These are phyloP conservation scores for Teunomyces atbi DNA, from an alignment of 805 yeast species.

Conservation along the genomic window DNA sequence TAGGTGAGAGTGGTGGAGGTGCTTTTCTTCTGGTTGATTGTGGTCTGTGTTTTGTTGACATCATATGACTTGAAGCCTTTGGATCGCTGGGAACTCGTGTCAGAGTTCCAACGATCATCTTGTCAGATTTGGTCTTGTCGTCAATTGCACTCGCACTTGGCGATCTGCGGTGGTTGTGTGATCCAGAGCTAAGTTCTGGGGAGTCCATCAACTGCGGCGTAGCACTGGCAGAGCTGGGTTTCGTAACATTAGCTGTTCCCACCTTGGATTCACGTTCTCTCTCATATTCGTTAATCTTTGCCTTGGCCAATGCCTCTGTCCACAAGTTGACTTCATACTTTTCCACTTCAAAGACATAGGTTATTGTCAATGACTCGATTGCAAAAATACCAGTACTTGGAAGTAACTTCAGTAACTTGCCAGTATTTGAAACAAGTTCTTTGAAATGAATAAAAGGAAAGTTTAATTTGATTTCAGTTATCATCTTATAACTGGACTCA, in stretches of 20 bases:
- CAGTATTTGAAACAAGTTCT: slow-evolving; percentile 49
- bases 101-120: neutral
- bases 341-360: slow-evolving; percentile 58
- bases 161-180: slow-evolving; percentile 5
- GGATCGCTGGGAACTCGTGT: neutral
- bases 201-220: slow-evolving; percentile 24
- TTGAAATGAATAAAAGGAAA: slow-evolving; percentile 54
- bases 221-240: neutral
- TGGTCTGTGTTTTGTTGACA: slow-evolving; percentile 15
- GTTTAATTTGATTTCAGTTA: slow-evolving; percentile 53
- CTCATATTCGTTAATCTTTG: slow-evolving; percentile 23
- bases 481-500: slow-evolving; percentile 41
- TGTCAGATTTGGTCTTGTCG: neutral
- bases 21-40: slow-evolving; percentile 26
- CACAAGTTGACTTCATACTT: slow-evolving; percentile 52
- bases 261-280: slow-evolving; percentile 10
- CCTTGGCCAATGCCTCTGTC: slow-evolving; percentile 50
- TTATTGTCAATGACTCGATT: slow-evolving; percentile 51
- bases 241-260: neutral
- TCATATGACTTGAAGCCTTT: slow-evolving; percentile 8
- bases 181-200: slow-evolving; percentile 15
- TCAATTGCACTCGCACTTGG: slow-evolving; percentile 3
- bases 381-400: slow-evolving; percentile 52
- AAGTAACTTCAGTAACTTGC: slow-evolving; percentile 27
- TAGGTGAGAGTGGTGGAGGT: slow-evolving; percentile 27